Percentiles rank a stretch among this genome's conserved stretches.
Evolutionary conservation across 805 yeast species (phyloP).

Genomic region (Candida pini): DNA sequence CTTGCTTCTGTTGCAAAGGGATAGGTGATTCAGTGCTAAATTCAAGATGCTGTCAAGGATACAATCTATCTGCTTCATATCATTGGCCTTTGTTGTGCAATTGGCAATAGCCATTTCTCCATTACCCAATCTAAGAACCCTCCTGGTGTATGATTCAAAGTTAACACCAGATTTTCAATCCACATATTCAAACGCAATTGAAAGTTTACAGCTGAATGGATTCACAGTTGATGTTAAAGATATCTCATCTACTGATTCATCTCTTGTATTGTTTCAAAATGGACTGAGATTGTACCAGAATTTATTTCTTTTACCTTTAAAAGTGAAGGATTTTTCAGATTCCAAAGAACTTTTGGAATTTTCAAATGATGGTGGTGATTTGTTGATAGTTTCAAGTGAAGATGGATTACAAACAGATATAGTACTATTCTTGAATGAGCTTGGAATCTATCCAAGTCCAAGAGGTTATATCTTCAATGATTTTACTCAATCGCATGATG

Average conservation of each 20-base stretch:
- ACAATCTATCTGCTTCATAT: too few species aligned
- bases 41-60: too few species aligned
- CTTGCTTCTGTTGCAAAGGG: too few species aligned
- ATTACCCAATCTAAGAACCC: constrained; percentile 14
- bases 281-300: constrained; percentile 48
- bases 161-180: constrained; percentile 9
- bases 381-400: constrained; percentile 57
- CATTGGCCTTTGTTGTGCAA: too few species aligned
- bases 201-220: constrained; percentile 10
- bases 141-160: constrained; percentile 20
- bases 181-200: constrained; percentile 22
- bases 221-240: constrained; percentile 21
- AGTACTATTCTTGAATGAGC: constrained; percentile 62
- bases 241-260: constrained; percentile 8
- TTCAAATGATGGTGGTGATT: constrained; percentile 65
- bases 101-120: too few species aligned
- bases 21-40: too few species aligned
- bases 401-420: constrained; percentile 52
- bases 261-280: constrained; percentile 31
- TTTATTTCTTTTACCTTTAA: constrained; percentile 54
- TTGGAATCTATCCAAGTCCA: constrained; percentile 83
- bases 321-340: constrained; percentile 36
- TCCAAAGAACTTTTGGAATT: constrained; percentile 50
- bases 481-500: constrained; percentile 40
- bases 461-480: constrained; percentile 60